Conservation (phyloP, 371 early-diverging fungal genomes). For the Racocetra persica region DNA sequence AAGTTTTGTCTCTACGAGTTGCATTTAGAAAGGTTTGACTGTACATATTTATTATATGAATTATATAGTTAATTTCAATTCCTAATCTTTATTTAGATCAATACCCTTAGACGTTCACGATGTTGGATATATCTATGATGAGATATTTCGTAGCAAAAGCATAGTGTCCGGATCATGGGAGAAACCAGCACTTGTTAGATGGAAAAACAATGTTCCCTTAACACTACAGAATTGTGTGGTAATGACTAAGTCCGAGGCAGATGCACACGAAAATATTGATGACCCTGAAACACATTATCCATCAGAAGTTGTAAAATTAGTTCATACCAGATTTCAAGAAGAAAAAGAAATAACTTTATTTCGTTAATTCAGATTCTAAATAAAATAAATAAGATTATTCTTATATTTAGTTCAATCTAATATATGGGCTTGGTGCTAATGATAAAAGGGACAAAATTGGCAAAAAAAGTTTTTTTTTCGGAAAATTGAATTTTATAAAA, state of each 20-base stretch:
- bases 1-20: not conserved
- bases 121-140: slow-evolving; percentile 86
- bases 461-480: no score
- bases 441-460: no score
- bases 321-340: slow-evolving; percentile 30
- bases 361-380: not conserved
- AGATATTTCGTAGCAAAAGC: slow-evolving; percentile 87
- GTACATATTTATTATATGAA: no score
- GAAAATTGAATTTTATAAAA: no score
- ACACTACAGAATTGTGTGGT: slow-evolving; percentile 80
- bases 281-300: slow-evolving; percentile 29
- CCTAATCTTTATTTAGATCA: slow-evolving; percentile 44
- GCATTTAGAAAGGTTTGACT: not conserved
- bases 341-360: slow-evolving; percentile 26
- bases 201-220: slow-evolving; percentile 75
- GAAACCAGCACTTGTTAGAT: slow-evolving; percentile 77
- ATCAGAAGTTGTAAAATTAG: slow-evolving; percentile 21
- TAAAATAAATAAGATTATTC: no score
- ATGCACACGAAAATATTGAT: slow-evolving; percentile 56
- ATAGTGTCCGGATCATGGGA: slow-evolving; percentile 79
- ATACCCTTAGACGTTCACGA: slow-evolving; percentile 74
- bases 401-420: no score
- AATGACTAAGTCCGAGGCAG: slow-evolving; percentile 82
- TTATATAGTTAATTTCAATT: not conserved
- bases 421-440: no score